Conservation (phyloP, 208 protist genomes). For the Acanthamoeba healyi region DNA sequence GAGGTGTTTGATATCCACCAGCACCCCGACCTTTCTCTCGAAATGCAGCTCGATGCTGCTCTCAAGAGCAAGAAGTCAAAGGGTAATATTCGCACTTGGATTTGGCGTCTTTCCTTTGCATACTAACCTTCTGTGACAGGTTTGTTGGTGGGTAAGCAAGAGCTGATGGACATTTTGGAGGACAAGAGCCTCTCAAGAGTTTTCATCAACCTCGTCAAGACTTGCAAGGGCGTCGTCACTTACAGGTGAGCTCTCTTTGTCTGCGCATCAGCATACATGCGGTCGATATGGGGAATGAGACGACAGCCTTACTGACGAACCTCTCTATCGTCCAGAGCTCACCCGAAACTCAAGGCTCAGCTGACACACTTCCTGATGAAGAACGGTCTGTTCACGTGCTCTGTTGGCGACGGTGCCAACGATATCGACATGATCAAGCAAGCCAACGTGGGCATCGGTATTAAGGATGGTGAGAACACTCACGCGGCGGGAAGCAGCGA, state of each 20-base stretch:
- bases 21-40: conserved; percentile 48
- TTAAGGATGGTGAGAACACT: conserved; percentile 73
- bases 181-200: conserved; percentile 19
- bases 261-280: background rate
- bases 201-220: conserved; percentile 45
- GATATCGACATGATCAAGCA: conserved; percentile 78
- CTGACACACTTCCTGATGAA: conserved; percentile 74
- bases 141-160: conserved; percentile 68
- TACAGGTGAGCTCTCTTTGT: background rate
- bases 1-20: conserved; percentile 71
- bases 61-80: conserved; percentile 44
- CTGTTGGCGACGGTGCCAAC: conserved; percentile 72
- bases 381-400: conserved; percentile 72
- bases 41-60: conserved; percentile 62
- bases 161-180: conserved; percentile 69
- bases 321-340: background rate
- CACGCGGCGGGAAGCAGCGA: conserved; percentile 74
- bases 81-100: background rate
- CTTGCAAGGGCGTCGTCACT: conserved; percentile 37
- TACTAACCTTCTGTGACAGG: background rate
- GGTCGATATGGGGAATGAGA: no score
- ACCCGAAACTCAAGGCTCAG: conserved; percentile 73
- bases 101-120: background rate
- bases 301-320: background rate
- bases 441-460: conserved; percentile 71